Base-by-base conservation (phyloP, 441 rosid genomes). In the Dalechampia spathulata region DNA sequence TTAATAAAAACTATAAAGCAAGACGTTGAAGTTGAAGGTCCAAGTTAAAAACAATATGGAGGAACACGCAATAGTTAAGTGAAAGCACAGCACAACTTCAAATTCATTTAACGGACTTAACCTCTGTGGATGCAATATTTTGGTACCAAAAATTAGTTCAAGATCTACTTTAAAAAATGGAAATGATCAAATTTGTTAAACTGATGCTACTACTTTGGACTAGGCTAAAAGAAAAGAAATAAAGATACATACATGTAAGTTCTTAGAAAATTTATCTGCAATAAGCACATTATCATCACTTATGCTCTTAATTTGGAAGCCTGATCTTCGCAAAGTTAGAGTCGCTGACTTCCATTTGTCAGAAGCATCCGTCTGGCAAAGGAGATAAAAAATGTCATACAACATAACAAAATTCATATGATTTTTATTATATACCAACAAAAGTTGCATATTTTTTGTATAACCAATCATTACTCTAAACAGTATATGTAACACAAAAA, bases 311-410 rank as follows among this genome's bases (percentile, higher is more conserved):
- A 93, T 80, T 67, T 85, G 93, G 73, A 75, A 87, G 70, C 76
- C 71, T 14, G 95, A 78, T 53, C 70, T 65, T 68, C 63, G 75
- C 81, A 93, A 75, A 36, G 41, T 60, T 38, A 89, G 67, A 36
- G 76, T 73, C 27, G 92, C 78, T 1, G 80, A 75, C 68, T 75
- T 88, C 99, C 97, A 90, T 42, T 77, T 79, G 58, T 89, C 93
- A 37, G 94, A 62, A 69, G 88, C 78, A 71, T 85, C 87, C 51
- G 65, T 73, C 95, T 89, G 75, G 57, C 7, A 55, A 45, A 55
- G 8, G 63, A 61, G 63, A 60, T 42, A 25, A 34, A 21, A 28
- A 26, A 19, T 32, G 34, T 26, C 19, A 25, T 5, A 50, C 0
- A 16, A 9, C 8, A 30, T 30, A 30, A 30, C 34, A 3, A 8